Evolutionary conservation across 345 rosid genomes (phyloP).

Genomic region (Syzygium aqueum): DNA sequence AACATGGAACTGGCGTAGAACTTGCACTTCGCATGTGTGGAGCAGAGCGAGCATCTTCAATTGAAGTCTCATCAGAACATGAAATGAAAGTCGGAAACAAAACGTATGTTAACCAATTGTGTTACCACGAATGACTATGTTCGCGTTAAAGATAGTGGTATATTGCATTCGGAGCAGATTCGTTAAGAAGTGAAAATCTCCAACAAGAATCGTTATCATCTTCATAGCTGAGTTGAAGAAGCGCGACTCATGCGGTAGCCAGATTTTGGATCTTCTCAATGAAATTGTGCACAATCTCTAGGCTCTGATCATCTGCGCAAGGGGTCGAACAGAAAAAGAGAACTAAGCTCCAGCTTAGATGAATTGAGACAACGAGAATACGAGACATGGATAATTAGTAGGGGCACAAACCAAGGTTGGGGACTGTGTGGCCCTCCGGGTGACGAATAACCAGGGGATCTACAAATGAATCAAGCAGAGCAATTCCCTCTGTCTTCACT

Average conservation of each 20-base stretch:
- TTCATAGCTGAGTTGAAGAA: neutral
- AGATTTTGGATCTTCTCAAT: neutral
- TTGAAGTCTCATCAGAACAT: neutral
- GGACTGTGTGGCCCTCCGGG: constrained; percentile 12
- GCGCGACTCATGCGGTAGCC: neutral
- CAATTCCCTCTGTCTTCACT: constrained; percentile 3
- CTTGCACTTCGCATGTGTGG: neutral
- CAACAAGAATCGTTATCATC: neutral
- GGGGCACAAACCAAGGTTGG: neutral
- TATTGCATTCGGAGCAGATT: neutral
- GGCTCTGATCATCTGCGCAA: neutral
- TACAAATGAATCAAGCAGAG: constrained; percentile 10
- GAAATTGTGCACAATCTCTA: neutral
- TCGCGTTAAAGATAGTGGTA: neutral
- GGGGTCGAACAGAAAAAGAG: neutral
- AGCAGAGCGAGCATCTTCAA: neutral
- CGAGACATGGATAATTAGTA: neutral
- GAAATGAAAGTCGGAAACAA: neutral
- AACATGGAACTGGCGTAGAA: neutral
- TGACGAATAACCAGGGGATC: constrained; percentile 16
- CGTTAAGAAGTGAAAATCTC: neutral
- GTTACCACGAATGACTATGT: neutral
- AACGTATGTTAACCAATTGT: neutral
- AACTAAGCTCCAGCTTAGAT: neutral
- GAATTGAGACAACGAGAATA: too few relatives aligned